Evolutionary conservation across 331 rosid species (phyloP), one percentile per base, ranked within the genome.

Genomic region (Rosa hybrid): DNA sequence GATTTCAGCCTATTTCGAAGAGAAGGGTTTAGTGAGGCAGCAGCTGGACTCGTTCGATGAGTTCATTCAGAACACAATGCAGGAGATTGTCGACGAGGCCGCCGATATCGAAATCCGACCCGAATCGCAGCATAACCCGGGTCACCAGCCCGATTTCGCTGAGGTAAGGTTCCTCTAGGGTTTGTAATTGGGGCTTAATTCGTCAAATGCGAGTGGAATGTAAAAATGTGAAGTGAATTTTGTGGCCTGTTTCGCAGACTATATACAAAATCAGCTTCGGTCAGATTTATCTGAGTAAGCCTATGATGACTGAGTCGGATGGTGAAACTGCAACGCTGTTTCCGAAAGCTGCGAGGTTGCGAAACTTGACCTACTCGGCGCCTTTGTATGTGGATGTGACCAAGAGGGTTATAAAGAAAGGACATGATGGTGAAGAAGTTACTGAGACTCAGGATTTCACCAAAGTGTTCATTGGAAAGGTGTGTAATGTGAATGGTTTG

Each of bases 241-340:
- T 10, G 21, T 49, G 48, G 11, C 39, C 39, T 50, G 12, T 18
- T 50, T 16, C 72, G 87, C 90, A 96, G 99, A 93, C 96, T 23
- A 87, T 91, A 76, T 93, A 90, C 53, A 96, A 90, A 77, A 96
- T 96, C 57, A 80, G 91, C 83, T 96, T 96, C 46, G 98, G 98
- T 57, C 99, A 96, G 92, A 96, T 96, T 82, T 96, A 96, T 84
- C 81, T 96, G 85, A 96, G 99, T 89, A 96, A 93, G 87, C 99
- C 99, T 5, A 96, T 93, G 98, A 96, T 96, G 99, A 93, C 99
- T 0, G 99, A 96, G 79, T 93, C 98, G 41, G 99, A 96, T 70
- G 99, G 99, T 80, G 99, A 96, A 79, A 96, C 99, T 5, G 96
- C 98, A 3, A 96, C 98, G 62, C 84, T 96, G 79, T 96, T 93